These are phyloP conservation scores for Brassica cretica DNA, from an alignment of 345 rosid species.

Conservation along the genomic window DNA sequence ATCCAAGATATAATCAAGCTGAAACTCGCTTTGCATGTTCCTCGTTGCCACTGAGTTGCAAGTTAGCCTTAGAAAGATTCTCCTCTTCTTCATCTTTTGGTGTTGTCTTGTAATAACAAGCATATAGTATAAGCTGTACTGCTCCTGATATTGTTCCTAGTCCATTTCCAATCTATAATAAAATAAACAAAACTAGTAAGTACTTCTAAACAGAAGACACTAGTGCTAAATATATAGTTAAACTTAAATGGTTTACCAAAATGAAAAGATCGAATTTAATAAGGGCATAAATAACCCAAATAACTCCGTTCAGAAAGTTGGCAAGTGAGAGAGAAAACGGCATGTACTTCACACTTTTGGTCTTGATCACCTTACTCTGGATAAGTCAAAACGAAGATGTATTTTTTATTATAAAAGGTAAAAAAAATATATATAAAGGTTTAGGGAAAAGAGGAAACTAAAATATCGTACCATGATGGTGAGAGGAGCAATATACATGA, in stretches of 20 bases:
- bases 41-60: constrained; percentile 35
- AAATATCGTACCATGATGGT: constrained; percentile 49
- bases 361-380: constrained; percentile 51
- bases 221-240: neutral
- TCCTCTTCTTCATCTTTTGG: constrained; percentile 37
- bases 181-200: neutral
- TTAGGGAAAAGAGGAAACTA: neutral
- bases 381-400: neutral
- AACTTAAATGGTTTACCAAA: constrained; percentile 39
- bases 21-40: constrained; percentile 34
- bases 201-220: neutral
- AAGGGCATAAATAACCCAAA: constrained; percentile 52
- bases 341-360: constrained; percentile 63
- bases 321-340: constrained; percentile 56
- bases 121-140: constrained; percentile 52
- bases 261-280: constrained; percentile 49
- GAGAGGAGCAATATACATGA: constrained; percentile 67
- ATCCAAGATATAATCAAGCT: constrained; percentile 19
- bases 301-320: constrained; percentile 45
- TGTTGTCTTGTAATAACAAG: constrained; percentile 46
- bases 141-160: constrained; percentile 53
- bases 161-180: constrained; percentile 60
- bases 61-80: constrained; percentile 14
- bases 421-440: neutral
- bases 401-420: neutral